Percentiles rank a stretch among this genome's conserved stretches.
These are phyloP conservation scores for Cucurbita argyrosperma DNA, from an alignment of 306 rosid genomes.

Conservation along the genomic window DNA sequence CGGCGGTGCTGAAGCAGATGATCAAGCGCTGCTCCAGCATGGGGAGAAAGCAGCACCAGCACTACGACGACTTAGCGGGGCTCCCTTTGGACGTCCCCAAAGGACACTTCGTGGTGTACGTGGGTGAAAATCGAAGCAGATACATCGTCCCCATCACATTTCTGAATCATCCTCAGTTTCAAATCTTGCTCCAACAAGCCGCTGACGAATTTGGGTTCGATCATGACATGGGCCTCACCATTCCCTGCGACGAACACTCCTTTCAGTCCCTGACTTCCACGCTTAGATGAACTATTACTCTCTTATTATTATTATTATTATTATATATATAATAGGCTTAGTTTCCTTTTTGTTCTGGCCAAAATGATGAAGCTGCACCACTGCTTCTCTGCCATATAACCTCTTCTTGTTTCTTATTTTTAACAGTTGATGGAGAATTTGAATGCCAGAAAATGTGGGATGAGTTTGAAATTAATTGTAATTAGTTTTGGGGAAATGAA, in stretches of 20 bases:
- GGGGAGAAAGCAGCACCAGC: conserved; percentile 34
- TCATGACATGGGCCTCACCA: conserved; percentile 79
- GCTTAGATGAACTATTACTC: too few species aligned
- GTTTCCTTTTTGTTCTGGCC: background rate
- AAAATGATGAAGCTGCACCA: conserved; percentile 61
- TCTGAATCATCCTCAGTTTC: conserved; percentile 64
- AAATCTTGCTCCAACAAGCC: conserved; percentile 61
- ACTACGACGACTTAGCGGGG: conserved; percentile 29
- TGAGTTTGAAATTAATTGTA: background rate
- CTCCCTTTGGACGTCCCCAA: conserved; percentile 71
- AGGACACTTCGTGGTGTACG: conserved; percentile 91
- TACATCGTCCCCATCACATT: conserved; percentile 64
- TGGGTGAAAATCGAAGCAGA: conserved; percentile 79
- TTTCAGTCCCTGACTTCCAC: conserved; percentile 58
- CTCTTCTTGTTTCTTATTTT: background rate
- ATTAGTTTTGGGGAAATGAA: background rate
- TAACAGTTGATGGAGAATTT: background rate
- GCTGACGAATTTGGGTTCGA: conserved; percentile 92
- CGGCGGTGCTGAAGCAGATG: conserved; percentile 66
- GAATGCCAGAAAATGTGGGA: background rate
- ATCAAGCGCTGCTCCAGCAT: conserved; percentile 79
- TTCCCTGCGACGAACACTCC: conserved; percentile 65
- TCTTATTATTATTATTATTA: too few species aligned
- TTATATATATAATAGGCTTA: too few species aligned
- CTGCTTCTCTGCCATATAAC: conserved; percentile 53